Evolutionary conservation across 345 rosid genomes (phyloP).

Genomic region (Salix dunnii): DNA sequence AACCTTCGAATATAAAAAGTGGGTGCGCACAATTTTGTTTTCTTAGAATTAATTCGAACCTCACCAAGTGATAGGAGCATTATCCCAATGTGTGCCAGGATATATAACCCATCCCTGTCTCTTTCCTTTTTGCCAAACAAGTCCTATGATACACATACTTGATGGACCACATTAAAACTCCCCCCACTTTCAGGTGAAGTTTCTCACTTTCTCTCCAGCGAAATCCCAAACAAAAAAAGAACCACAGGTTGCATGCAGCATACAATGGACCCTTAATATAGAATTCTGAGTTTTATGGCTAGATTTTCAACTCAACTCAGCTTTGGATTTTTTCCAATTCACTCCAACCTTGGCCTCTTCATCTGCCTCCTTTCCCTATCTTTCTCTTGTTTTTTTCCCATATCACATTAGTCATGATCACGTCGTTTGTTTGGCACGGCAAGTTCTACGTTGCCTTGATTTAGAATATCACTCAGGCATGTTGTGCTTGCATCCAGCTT

Average conservation of each 20-base stretch:
- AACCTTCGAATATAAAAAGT: too few species aligned
- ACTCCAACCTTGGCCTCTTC: too few species aligned
- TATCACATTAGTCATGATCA: neutral
- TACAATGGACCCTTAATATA: neutral
- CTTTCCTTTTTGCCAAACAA: neutral
- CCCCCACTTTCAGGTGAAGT: neutral
- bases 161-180: neutral
- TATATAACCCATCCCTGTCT: neutral
- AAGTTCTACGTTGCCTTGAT: neutral
- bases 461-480: neutral
- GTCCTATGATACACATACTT: neutral
- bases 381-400: too few species aligned
- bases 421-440: neutral
- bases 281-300: neutral
- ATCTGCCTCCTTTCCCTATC: neutral
- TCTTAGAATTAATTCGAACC: too few species aligned
- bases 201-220: neutral
- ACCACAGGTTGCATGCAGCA: too few species aligned
- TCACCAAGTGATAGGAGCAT: too few species aligned
- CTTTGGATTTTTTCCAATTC: neutral
- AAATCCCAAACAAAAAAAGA: too few species aligned
- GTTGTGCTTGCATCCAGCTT: too few species aligned
- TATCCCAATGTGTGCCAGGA: too few species aligned
- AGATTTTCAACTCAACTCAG: too few species aligned
- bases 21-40: too few species aligned